phyloP scores from a whole-genome alignment of 805 yeast genomes.

The Priceomyces haplophilus region DNA sequence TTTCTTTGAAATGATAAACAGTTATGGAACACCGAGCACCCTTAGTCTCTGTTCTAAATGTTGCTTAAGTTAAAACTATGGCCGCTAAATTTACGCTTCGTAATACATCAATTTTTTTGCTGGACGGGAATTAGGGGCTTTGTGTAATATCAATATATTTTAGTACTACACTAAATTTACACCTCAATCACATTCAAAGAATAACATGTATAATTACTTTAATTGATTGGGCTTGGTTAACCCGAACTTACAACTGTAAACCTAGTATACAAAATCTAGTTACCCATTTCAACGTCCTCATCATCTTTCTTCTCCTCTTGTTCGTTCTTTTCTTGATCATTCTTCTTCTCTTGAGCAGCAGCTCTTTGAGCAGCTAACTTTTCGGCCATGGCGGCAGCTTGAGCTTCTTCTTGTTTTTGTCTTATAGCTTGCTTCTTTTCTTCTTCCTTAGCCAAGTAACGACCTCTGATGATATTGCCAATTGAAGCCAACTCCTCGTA shows the following conservation, averaged over 20 bases:
- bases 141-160: background rate
- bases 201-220: background rate
- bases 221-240: background rate
- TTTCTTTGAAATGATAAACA: background rate
- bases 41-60: background rate
- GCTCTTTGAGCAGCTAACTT: constrained; percentile 81
- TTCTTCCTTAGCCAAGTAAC: constrained; percentile 91
- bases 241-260: background rate
- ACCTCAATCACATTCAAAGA: too few species aligned
- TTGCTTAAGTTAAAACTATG: background rate
- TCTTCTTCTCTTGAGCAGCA: constrained; percentile 31
- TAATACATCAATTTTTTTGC: background rate
- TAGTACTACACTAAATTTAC: too few species aligned
- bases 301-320: constrained; percentile 14
- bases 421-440: constrained; percentile 88
- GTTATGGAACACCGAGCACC: background rate
- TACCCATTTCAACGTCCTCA: constrained; percentile 35
- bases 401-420: constrained; percentile 83
- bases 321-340: constrained; percentile 22
- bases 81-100: background rate
- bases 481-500: constrained; percentile 93
- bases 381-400: constrained; percentile 81
- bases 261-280: constrained; percentile 1
- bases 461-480: constrained; percentile 94
- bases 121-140: background rate